Evolutionary conservation across 768 basidiomycete species (phyloP).

Genomic region (Amanita exitialis): DNA sequence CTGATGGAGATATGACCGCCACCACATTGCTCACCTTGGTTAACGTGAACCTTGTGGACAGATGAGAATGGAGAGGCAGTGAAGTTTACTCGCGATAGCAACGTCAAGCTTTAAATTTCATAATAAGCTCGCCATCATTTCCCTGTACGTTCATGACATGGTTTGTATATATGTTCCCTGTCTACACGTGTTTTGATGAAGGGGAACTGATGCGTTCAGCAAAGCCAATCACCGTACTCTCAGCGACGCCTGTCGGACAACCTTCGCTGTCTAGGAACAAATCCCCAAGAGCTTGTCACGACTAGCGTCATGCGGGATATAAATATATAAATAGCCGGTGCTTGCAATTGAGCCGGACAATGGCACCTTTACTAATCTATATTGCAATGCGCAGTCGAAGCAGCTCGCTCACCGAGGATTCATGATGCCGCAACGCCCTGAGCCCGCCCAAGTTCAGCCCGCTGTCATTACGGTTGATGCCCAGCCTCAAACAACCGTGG

Average conservation of each 20-base stretch:
- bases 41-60: background rate
- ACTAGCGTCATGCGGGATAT: background rate
- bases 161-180: background rate
- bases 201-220: background rate
- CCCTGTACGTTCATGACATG: background rate
- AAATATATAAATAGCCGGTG: background rate
- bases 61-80: background rate
- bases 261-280: background rate
- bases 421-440: background rate
- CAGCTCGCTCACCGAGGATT: background rate
- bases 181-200: background rate
- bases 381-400: background rate
- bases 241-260: background rate
- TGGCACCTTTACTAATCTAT: background rate
- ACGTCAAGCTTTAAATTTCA: background rate
- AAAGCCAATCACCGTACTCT: slow-evolving; percentile 1
- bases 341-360: background rate
- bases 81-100: background rate
- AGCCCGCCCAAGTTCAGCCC: background rate
- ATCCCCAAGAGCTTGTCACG: background rate
- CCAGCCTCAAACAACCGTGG: background rate
- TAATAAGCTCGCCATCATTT: background rate
- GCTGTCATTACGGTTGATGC: background rate
- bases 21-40: background rate
- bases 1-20: background rate